phyloP scores from a whole-genome alignment of 2,329 filamentous ascomycete species.

The Zasmidium angulare region DNA sequence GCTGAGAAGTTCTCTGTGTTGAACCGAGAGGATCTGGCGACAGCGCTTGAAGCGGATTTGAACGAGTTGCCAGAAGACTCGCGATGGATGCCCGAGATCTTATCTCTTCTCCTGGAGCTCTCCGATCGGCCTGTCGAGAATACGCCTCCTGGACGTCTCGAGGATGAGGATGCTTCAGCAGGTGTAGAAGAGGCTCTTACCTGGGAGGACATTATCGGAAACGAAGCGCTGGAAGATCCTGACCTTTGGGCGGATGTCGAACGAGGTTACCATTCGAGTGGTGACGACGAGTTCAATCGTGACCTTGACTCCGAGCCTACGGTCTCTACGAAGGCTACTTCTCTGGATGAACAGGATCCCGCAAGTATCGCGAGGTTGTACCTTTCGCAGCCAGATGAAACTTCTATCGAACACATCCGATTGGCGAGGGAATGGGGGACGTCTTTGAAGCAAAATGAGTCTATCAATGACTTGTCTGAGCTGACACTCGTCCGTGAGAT shows the following conservation, averaged over 20 bases:
- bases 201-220: slow-evolving; percentile 76
- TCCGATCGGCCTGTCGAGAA: slow-evolving; percentile 77
- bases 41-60: slow-evolving; percentile 62
- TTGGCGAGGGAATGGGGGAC: slow-evolving; percentile 15
- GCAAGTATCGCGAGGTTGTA: slow-evolving; percentile 34
- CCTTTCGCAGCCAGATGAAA: slow-evolving; percentile 32
- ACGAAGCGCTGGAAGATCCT: slow-evolving; percentile 71
- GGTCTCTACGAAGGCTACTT: slow-evolving; percentile 36
- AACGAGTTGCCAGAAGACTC: slow-evolving; percentile 57
- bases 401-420: slow-evolving; percentile 40
- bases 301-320: slow-evolving; percentile 31
- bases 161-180: slow-evolving; percentile 29
- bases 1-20: slow-evolving; percentile 84
- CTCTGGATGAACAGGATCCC: slow-evolving; percentile 39
- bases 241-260: slow-evolving; percentile 71
- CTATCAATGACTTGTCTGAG: slow-evolving; percentile 57
- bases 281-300: slow-evolving; percentile 51
- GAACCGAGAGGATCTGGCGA: slow-evolving; percentile 75
- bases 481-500: slow-evolving; percentile 72
- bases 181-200: slow-evolving; percentile 49
- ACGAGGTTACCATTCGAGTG: slow-evolving; percentile 65
- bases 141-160: slow-evolving; percentile 64
- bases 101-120: slow-evolving; percentile 76
- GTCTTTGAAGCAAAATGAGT: neutral
- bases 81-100: slow-evolving; percentile 74